Base-by-base conservation (phyloP, 352 stramenopile genomes). In the Phytophthora colocasiae region DNA sequence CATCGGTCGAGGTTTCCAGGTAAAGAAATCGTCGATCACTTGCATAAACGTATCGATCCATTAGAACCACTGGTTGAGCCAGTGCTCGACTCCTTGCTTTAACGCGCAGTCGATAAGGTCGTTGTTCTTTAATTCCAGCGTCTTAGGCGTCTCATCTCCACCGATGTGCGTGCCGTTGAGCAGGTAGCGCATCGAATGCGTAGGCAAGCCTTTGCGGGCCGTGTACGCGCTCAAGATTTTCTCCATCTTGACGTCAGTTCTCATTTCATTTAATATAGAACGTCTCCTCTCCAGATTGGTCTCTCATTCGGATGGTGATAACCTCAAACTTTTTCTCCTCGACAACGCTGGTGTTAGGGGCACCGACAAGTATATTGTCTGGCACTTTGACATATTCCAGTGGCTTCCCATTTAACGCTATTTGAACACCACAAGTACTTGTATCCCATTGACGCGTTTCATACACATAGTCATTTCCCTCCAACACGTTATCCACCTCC, bases 221-320 rank as follows among this genome's bases (percentile, higher is more conserved):
- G 97, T 96, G 69, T 98, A 99, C 4, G 97, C 97, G 57, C 89
- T 91, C 73, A 99, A 99, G 47, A 99, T 97, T 75, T 99, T 99
- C 54, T 94, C 85, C 97, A 99, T 99, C 85, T 98, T 98, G 40
- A 97, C 99, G 53, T 95, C 97, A 58, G 93, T 98, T 79, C 99
- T 99, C 45, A 99, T 97, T 83, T 99, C n/a, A n/a, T n/a, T n/a
- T n/a, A n/a, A n/a, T 99, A 82, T 99, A 99, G 74, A 98, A 99
- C 4, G 95, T 99, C 79, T 99, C 96, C 62, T 98, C 91, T 38
- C 91, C 92, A 15, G 87, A 95, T 83, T 97, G 69, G 73, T 96
- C 87, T 74, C 94, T 96, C n/a, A 96, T 85, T 61, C 87, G 85
- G 71, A 96, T 96, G 19, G 85, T 96, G 69, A 96, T 94, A 61